Conservation (phyloP, 495 filamentous ascomycete genomes). For the Hypoxylon lenormandii region DNA sequence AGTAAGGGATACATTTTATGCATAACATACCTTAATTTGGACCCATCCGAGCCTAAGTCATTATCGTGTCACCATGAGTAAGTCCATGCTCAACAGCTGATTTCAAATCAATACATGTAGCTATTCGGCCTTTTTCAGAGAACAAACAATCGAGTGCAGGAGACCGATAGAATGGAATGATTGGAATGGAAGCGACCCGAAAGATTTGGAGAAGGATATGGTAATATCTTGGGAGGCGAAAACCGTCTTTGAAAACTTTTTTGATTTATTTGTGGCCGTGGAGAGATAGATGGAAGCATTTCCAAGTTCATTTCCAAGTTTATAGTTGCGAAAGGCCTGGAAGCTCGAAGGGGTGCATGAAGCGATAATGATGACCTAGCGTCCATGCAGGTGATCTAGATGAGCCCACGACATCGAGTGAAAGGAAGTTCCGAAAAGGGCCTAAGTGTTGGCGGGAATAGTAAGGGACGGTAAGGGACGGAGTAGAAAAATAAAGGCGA, state of each 20-base stretch:
- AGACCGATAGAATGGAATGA: background rate
- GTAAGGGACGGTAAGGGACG: conserved; percentile 7
- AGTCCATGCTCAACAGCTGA: background rate
- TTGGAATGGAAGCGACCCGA: background rate
- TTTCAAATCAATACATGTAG: background rate
- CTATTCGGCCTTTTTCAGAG: background rate
- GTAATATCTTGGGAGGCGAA: conserved; percentile 11
- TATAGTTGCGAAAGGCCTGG: conserved; percentile 10
- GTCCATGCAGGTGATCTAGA: conserved; percentile 16
- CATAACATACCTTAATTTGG: conserved; percentile 31
- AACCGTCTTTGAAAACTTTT: conserved; percentile 1
- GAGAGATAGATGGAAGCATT: too few species aligned
- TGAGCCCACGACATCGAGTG: conserved; percentile 16
- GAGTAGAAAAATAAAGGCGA: conserved; percentile 16
- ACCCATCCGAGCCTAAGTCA: background rate
- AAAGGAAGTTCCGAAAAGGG: conserved; percentile 18
- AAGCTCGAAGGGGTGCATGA: conserved; percentile 3
- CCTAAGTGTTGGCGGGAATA: conserved; percentile 16
- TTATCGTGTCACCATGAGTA: background rate
- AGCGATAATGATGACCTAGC: conserved; percentile 9
- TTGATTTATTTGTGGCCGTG: too few species aligned
- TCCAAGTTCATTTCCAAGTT: background rate
- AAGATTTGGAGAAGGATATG: background rate
- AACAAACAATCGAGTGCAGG: background rate
- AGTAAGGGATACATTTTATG: conserved; percentile 12